Conservation (phyloP, 225 moss, liverwort and hornwort species). For the Ulota crispa region DNA sequence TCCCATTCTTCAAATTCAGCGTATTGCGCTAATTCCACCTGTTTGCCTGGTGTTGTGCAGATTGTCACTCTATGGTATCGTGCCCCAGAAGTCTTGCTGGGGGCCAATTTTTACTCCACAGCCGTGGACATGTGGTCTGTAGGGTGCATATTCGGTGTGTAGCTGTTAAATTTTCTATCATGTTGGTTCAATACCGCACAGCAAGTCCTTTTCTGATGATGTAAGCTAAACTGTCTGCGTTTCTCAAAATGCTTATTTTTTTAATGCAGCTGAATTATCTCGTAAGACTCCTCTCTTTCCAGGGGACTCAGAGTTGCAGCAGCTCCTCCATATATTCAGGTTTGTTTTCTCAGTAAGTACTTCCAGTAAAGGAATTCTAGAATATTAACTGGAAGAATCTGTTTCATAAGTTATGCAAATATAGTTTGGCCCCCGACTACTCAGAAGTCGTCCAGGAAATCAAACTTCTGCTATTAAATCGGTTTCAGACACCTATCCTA, state of each 20-base stretch:
- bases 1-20: not conserved
- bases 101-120: constrained; percentile 52
- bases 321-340: constrained; percentile 64
- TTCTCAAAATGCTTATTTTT: not conserved
- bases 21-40: not conserved
- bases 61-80: constrained; percentile 68
- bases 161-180: not conserved
- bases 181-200: not conserved
- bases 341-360: constrained; percentile 9
- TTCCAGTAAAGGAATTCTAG: not conserved
- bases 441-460: not conserved
- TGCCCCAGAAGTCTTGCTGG: constrained; percentile 57
- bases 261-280: constrained; percentile 51
- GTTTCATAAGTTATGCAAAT: not conserved
- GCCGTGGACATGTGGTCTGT: constrained; percentile 65
- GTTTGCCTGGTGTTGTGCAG: constrained; percentile 23
- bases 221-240: not conserved
- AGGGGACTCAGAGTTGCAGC: constrained; percentile 60
- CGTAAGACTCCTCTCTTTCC: constrained; percentile 62
- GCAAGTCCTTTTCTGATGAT: not conserved
- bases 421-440: not conserved
- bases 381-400: not conserved
- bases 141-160: constrained; percentile 61
- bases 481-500: too few species aligned
- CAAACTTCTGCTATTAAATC: not conserved